Conservation (phyloP, 2,329 filamentous ascomycete genomes). For the Aspergillus latus region DNA sequence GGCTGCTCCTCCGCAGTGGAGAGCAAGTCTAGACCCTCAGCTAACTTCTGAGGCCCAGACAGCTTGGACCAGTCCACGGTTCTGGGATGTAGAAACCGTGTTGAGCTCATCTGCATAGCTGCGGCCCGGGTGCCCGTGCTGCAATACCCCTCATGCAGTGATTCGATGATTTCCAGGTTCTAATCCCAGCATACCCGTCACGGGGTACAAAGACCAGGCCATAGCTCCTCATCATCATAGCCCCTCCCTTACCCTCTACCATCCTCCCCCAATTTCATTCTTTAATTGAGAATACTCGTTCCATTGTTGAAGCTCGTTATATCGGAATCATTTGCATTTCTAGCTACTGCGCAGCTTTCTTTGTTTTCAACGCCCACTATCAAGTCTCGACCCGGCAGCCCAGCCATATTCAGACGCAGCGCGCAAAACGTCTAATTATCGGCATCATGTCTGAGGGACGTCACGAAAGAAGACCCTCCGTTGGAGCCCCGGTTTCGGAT, state of each 20-base stretch:
- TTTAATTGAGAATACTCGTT: background rate
- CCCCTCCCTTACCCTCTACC: background rate
- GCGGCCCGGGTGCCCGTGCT: slow-evolving; percentile 8
- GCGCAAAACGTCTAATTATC: background rate
- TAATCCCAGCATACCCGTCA: slow-evolving; percentile 18
- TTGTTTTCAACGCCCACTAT: slow-evolving; percentile 1
- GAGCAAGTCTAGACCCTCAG: slow-evolving; percentile 5
- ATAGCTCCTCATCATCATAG: slow-evolving; percentile 7
- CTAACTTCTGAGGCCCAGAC: background rate
- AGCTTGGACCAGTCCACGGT: background rate
- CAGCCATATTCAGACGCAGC: background rate
- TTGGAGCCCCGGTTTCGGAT: slow-evolving; percentile 78
- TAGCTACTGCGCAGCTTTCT: background rate
- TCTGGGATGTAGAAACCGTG: background rate
- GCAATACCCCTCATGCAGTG: slow-evolving; percentile 11
- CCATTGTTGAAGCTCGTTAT: background rate
- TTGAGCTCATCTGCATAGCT: slow-evolving; percentile 10
- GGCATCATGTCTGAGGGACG: slow-evolving; percentile 27
- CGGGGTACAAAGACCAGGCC: slow-evolving; percentile 15
- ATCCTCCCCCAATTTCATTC: background rate
- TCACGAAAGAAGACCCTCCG: slow-evolving; percentile 78
- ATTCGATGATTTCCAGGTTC: slow-evolving; percentile 14
- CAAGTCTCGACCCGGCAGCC: background rate
- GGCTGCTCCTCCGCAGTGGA: slow-evolving; percentile 5
- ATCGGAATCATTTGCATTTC: background rate